Evolutionary conservation across 2,329 filamentous ascomycete species (phyloP), one percentile per base, ranked within the genome.

Genomic region (Alternaria angustiovoidea): DNA sequence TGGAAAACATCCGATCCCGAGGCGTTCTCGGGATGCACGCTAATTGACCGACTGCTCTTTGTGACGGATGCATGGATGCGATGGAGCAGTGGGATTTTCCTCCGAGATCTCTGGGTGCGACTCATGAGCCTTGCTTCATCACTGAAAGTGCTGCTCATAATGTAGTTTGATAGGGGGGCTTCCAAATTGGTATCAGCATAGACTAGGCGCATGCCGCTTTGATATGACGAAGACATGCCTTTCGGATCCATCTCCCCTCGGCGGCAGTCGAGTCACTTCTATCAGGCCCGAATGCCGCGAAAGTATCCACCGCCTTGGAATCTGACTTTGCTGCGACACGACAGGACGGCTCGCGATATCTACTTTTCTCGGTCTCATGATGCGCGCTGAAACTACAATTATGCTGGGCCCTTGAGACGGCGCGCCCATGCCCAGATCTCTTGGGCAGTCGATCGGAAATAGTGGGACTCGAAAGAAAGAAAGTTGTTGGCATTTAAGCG

Each of bases 291-390:
- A 46, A 34, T 57, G 41, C 18, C 12, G 48, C 24, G 11, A 43
- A 34, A 14, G 28, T 20, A 28, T 43, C 54, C 54, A 43, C 46
- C 46, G 36, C 32, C 46, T 38, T 49, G 46, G 32, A 47, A 38
- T 36, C 38, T 14, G 5, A 24, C 20, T 51, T 30, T 39, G 24
- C 51, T 55, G 30, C 36, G 43, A 49, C 36, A 39, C 30, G 56
- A 54, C 22, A 34, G 32, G 38, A 32, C 57, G 57, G 52, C 38
- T 59, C 52, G 57, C 52, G 30, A 14, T 12, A 20, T 55, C 38
- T 59, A 5, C 57, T 46, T 18, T 24, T 44, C 46, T 56, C 18
- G 52, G 57, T 22, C 18, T 38, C 11, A 30, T 32, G 34, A 54
- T 47, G 16, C 18, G 32, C 12, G 42, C 42, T 46, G 49, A 54